Evolutionary conservation across 2,329 filamentous ascomycete species (phyloP).

Genomic region (Furcasterigmium sp.): DNA sequence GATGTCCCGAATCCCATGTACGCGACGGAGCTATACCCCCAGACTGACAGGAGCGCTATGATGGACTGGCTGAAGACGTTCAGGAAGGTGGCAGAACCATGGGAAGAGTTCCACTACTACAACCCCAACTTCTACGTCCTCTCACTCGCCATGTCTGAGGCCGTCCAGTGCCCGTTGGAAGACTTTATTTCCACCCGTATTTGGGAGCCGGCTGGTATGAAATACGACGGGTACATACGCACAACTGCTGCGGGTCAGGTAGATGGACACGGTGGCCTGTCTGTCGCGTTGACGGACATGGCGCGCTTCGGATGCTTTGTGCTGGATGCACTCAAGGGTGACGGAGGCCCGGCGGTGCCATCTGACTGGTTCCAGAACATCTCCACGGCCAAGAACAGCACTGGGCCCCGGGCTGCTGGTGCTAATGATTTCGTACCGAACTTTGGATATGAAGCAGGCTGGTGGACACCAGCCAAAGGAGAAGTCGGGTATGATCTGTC

Average conservation of each 20-base stretch:
- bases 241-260: background rate
- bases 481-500: background rate
- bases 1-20: background rate
- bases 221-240: background rate
- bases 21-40: background rate
- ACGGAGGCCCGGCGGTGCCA: background rate
- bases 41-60: background rate
- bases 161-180: background rate
- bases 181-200: background rate
- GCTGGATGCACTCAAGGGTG: background rate
- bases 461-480: background rate
- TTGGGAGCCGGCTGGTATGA: conserved; percentile 1
- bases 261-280: background rate
- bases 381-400: background rate
- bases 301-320: background rate
- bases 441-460: background rate
- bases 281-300: conserved; percentile 1
- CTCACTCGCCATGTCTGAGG: background rate
- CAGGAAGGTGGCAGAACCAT: conserved; percentile 1
- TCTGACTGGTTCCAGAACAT: background rate
- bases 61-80: conserved; percentile 1
- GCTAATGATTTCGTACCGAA: background rate
- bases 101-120: conserved; percentile 2
- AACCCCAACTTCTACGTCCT: conserved; percentile 1
- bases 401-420: background rate